phyloP scores from a whole-genome alignment of 2,329 filamentous ascomycete genomes.

The Ophiosphaerella herpotricha region DNA sequence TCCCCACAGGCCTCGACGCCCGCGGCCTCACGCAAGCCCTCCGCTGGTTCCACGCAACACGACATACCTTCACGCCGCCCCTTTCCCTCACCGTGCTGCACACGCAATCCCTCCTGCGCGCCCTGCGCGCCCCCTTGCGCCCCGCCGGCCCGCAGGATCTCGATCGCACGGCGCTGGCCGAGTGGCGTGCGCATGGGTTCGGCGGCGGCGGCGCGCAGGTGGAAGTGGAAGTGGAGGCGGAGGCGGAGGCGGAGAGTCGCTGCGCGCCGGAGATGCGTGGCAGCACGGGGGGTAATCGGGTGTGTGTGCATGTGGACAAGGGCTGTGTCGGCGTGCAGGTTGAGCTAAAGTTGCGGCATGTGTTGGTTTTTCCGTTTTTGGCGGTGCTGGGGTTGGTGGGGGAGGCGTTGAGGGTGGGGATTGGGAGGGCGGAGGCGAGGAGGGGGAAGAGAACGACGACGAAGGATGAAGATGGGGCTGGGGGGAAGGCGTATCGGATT shows the following conservation, averaged over 20 bases:
- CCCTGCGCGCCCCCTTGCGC: conserved; percentile 18
- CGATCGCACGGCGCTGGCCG: conserved; percentile 18
- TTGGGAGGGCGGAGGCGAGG: conserved; percentile 16
- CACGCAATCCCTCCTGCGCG: conserved; percentile 25
- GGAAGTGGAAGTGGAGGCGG: background rate
- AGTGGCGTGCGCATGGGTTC: conserved; percentile 15
- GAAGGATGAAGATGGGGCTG: too few species aligned
- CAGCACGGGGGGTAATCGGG: too few species aligned
- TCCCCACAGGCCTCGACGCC: conserved; percentile 26
- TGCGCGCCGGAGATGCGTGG: background rate
- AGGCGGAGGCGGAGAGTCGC: too few species aligned
- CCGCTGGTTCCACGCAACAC: conserved; percentile 22
- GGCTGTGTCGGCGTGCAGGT: too few species aligned
- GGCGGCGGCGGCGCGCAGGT: too few species aligned
- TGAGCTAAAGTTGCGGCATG: conserved; percentile 6
- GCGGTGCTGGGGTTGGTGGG: conserved; percentile 13
- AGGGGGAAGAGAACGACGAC: background rate
- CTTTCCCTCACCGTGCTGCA: conserved; percentile 34
- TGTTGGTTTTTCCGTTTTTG: conserved; percentile 26
- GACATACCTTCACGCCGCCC: conserved; percentile 21
- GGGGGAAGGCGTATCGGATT: too few species aligned
- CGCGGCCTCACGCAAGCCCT: conserved; percentile 26
- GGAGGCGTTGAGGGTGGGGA: conserved; percentile 20
- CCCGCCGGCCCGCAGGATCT: conserved; percentile 22
- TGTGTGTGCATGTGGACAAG: too few species aligned